phyloP scores from a whole-genome alignment of 1,284 basidiomycete species.

The Ceratobasidium sp. region DNA sequence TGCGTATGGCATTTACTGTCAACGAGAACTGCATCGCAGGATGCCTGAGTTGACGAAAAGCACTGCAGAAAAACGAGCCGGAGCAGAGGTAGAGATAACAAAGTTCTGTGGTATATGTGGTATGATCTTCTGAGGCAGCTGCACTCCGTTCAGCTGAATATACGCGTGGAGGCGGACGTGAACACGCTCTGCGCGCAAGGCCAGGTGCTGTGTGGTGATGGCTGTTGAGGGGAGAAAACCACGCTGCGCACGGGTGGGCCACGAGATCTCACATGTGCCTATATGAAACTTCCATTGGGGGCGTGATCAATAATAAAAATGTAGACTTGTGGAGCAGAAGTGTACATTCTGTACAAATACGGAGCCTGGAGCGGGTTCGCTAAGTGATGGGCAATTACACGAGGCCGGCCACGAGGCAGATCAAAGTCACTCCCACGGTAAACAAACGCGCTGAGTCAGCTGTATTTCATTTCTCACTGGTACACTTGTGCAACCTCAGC shows the following conservation, averaged over 20 bases:
- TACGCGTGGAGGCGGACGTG: constrained; percentile 19
- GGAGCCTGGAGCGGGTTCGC: not conserved
- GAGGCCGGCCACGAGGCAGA: constrained; percentile 34
- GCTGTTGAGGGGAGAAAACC: constrained; percentile 38
- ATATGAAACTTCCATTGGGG: constrained; percentile 27
- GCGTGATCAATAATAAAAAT: constrained; percentile 12
- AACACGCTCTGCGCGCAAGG: constrained; percentile 37
- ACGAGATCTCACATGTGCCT: constrained; percentile 36
- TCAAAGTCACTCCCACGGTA: constrained; percentile 19
- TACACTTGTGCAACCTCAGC: constrained; percentile 50
- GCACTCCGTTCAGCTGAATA: constrained; percentile 28
- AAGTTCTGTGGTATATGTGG: not conserved
- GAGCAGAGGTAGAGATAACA: constrained; percentile 18
- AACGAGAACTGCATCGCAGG: constrained; percentile 16
- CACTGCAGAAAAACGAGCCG: constrained; percentile 15
- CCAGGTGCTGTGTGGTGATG: constrained; percentile 31
- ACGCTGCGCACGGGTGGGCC: constrained; percentile 34
- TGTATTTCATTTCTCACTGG: not conserved
- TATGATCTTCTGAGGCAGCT: constrained; percentile 16
- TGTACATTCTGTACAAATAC: constrained; percentile 22
- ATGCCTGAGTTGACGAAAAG: constrained; percentile 33
- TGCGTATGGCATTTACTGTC: constrained; percentile 36
- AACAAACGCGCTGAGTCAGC: constrained; percentile 2
- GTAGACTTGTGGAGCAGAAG: constrained; percentile 17
- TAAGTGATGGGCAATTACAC: constrained; percentile 28